These are phyloP conservation scores for Syncephalis plumigaleata DNA, from an alignment of 371 early-diverging fungal genomes.

Conservation along the genomic window DNA sequence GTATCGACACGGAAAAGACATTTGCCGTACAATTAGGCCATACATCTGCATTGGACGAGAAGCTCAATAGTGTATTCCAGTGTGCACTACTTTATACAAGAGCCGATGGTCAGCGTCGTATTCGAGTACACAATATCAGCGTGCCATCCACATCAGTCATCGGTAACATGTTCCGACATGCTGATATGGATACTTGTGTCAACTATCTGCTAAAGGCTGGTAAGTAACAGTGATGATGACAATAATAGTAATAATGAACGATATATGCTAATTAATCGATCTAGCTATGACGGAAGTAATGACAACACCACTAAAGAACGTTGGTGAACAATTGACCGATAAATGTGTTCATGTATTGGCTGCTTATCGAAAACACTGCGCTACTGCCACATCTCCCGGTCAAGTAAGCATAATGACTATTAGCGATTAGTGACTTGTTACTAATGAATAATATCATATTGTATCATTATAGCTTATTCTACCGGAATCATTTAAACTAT, in stretches of 20 bases:
- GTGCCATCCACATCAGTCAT: conserved; percentile 58
- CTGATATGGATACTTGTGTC: conserved; percentile 84
- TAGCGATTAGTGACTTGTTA: conserved; percentile 6
- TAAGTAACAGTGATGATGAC: conserved; percentile 15
- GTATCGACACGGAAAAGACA: conserved; percentile 66
- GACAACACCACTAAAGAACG: conserved; percentile 42
- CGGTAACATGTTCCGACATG: conserved; percentile 69
- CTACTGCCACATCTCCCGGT: conserved; percentile 72
- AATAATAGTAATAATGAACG: neutral
- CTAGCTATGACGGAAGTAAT: conserved; percentile 47
- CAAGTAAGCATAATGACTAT: conserved; percentile 59
- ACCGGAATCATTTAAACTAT: conserved; percentile 89
- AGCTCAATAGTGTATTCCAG: conserved; percentile 66
- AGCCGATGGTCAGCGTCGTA: conserved; percentile 67
- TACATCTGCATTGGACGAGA: conserved; percentile 74
- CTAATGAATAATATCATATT: conserved; percentile 13
- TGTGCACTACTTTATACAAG: conserved; percentile 87
- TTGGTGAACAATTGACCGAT: conserved; percentile 73
- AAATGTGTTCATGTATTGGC: conserved; percentile 76
- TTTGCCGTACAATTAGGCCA: conserved; percentile 69
- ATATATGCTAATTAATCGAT: neutral
- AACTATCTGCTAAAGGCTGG: conserved; percentile 56
- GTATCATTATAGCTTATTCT: conserved; percentile 45
- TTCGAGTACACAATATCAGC: conserved; percentile 76
- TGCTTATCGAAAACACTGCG: conserved; percentile 85